phyloP scores from a whole-genome alignment of 345 rosid genomes.

The Euphorbia lathyris region DNA sequence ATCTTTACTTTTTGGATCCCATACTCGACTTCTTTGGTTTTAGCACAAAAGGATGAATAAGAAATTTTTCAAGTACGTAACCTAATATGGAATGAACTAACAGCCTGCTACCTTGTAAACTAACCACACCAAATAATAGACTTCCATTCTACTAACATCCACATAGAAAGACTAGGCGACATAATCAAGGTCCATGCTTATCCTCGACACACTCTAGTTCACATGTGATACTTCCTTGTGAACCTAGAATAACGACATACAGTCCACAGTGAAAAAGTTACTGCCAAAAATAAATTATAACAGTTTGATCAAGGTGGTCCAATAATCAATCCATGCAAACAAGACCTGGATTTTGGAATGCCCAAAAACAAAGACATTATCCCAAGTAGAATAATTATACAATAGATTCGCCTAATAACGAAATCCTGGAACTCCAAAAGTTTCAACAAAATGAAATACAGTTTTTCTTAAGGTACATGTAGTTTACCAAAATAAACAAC shows the following conservation, averaged over 20 bases:
- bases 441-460: background rate
- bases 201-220: too few species aligned
- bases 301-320: too few species aligned
- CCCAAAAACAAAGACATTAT: background rate
- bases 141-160: background rate
- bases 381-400: background rate
- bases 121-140: constrained; percentile 1
- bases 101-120: background rate
- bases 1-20: background rate
- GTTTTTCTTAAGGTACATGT: background rate
- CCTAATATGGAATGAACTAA: background rate
- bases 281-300: background rate
- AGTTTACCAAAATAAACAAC: background rate
- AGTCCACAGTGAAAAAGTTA: background rate
- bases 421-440: background rate
- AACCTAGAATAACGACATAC: background rate
- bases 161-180: background rate
- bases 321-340: background rate
- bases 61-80: background rate
- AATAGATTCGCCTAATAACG: background rate
- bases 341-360: background rate
- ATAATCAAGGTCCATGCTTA: background rate
- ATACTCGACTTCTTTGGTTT: background rate
- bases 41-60: background rate
- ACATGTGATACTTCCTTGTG: background rate